Base-by-base conservation (phyloP, 208 protist species). In the Crithidia mellificae region DNA sequence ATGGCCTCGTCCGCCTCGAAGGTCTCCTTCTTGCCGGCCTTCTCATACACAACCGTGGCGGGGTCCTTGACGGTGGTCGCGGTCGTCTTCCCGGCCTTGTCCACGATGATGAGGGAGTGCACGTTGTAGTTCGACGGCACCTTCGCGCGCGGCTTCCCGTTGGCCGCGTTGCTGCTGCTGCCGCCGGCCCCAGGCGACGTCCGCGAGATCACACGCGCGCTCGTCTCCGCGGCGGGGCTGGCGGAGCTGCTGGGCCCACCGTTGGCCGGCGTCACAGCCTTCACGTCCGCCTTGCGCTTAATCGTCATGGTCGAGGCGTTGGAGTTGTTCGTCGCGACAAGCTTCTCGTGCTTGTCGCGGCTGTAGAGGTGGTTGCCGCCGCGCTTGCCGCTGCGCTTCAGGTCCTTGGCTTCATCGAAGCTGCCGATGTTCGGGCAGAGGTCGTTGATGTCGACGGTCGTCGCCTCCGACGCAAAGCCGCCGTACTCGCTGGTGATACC, bases 1-100 rank as follows among this genome's bases (percentile, higher is more conserved):
- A 90, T 55, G 29, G 80, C 83, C 80, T 93, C 87, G 72, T 93
- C 87, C 43, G 66, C 82, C 65, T 84, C 80, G 77, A 89, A 90
- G 9, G 72, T 87, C 53, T 93, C 84, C 59, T 87, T 84, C 75
- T 85, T 86, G 55, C 87, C 87, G 41, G 57, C 64, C 53, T 85
- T 80, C 68, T 83, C 74, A 50, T 77, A 83, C 19, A 85, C 61
- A 4, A 93, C 59, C 0, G 74, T 84, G 51, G 77, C 79, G 22
- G 84, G 74, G 71, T 90, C 77, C 67, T 78, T 81, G 17, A 90
- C 74, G 27, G 63, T 69, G 27, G 63, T 65, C 34, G 75, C 54
- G 11, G 44, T 34, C 6, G 41, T 44, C 41, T 25, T 53, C 15
- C 72, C 62, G 29, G 29, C 51, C 25, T 66, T 77, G 52, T 90